Base-by-base conservation (phyloP, 2,329 filamentous ascomycete genomes). In the Thyridium curvatum region DNA sequence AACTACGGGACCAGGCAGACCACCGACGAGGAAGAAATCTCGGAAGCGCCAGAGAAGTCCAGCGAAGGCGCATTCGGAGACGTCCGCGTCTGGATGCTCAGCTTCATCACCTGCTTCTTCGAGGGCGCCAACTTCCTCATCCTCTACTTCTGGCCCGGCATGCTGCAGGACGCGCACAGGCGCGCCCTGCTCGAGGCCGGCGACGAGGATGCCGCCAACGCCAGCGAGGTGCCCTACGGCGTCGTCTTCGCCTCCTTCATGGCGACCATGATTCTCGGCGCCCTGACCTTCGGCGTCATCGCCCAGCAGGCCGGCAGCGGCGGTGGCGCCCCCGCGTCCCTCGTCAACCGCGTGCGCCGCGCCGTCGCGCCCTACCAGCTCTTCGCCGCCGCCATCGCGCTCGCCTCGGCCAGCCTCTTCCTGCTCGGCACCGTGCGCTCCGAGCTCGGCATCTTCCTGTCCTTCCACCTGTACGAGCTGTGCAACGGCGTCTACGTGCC, bases 201-300 rank as follows among this genome's bases (percentile, higher is more conserved):
- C 13, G 16, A 7, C 13, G n/a, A 17, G 8, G 17, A 46, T 18
- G 39, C 39, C 12, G 10, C 38, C 28, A 31, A 21, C 7, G 31
- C 28, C 10, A 38, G 41, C 13, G 44, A 41, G 21, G 35, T 47
- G 4, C 45, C 46, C 3, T 47, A 46, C 14, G 46, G 74, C 8
- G 62, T 76, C 37, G 71, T 76, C 33, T 78, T 79, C 43, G 68
- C 71, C 32, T 66, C 65, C 31, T 75, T 79, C 52, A 79, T 47
- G 46, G 43, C 46, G n/a, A 39, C 45, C 12, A 49, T 49, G 46
- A 49, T 49, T 29, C 35, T 49, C 6, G 46, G 46, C 2, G 45
- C 43, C 10, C 32, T 46, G n/a, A 15, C 42, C 4, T 49, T 49
- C 40, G 44, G 36, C 34, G 14, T 34, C 13, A 37, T 36, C 6